A percentile compares a stretch with the other conserved stretches of the same genome.
phyloP scores from a whole-genome alignment of 2,329 filamentous ascomycete species.

The Penicillium corylophilum region DNA sequence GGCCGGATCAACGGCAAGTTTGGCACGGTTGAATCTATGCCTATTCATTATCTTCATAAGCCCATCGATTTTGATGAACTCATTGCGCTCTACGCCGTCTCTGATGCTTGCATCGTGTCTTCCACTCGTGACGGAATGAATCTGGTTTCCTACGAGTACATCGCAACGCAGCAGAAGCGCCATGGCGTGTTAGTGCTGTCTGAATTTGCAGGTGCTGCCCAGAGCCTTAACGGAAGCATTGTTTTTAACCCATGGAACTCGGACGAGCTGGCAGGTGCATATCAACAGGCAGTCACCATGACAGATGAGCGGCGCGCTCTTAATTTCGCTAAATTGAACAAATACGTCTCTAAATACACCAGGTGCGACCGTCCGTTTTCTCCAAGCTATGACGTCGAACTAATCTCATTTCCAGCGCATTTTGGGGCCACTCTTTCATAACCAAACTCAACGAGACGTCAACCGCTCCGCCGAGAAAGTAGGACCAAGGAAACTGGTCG shows the following conservation, averaged over 20 bases:
- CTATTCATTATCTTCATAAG: constrained; percentile 97
- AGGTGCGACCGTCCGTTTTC: constrained; percentile 48
- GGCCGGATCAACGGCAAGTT: constrained; percentile 97
- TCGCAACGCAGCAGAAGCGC: constrained; percentile 84
- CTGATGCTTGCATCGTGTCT: constrained; percentile 87
- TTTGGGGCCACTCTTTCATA: constrained; percentile 95
- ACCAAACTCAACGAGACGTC: constrained; percentile 69
- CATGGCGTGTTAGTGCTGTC: constrained; percentile 94
- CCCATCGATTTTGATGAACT: constrained; percentile 93
- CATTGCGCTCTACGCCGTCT: constrained; percentile 87
- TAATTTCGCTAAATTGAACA: constrained; percentile 89
- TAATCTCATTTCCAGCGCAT: constrained; percentile 61
- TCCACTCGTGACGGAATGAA: constrained; percentile 99
- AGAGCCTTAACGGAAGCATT: constrained; percentile 87
- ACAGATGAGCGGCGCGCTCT: constrained; percentile 78
- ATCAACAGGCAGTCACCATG: constrained; percentile 97
- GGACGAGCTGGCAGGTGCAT: constrained; percentile 86
- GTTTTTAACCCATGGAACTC: constrained; percentile 99
- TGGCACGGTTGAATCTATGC: constrained; percentile 96
- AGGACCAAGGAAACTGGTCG: no score
- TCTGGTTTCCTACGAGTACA: constrained; percentile 96
- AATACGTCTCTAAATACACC: constrained; percentile 97
- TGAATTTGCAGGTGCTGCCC: constrained; percentile 93
- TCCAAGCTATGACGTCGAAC: neutral
- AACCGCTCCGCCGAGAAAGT: constrained; percentile 38